These are phyloP conservation scores for Malus domestica DNA, from an alignment of 306 rosid species.

Conservation along the genomic window ASM211411v1 NC_041796.1:11897001-11897500, in stretches of 20 bases:
- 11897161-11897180: conserved; percentile 94
- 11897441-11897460: not conserved
- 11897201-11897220: conserved; percentile 81
- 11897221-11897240: conserved; percentile 90
- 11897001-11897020: too few species aligned
- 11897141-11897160: conserved; percentile 56
- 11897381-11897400: conserved; percentile 3
- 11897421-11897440: not conserved
- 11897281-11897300: conserved; percentile 77
- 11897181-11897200: conserved; percentile 95
- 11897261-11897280: conserved; percentile 82
- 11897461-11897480: not conserved
- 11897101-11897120: not conserved
- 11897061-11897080: conserved; percentile 7
- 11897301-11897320: conserved; percentile 72
- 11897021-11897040: too few species aligned
- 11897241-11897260: conserved; percentile 87
- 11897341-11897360: not conserved
- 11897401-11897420: not conserved
- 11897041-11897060: too few species aligned
- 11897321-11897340: conserved; percentile 13
- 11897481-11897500: not conserved
- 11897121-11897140: conserved; percentile 16
- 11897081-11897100: not conserved
- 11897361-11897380: not conserved